phyloP scores from a whole-genome alignment of 805 yeast species.

The Candida coleopterorum region DNA sequence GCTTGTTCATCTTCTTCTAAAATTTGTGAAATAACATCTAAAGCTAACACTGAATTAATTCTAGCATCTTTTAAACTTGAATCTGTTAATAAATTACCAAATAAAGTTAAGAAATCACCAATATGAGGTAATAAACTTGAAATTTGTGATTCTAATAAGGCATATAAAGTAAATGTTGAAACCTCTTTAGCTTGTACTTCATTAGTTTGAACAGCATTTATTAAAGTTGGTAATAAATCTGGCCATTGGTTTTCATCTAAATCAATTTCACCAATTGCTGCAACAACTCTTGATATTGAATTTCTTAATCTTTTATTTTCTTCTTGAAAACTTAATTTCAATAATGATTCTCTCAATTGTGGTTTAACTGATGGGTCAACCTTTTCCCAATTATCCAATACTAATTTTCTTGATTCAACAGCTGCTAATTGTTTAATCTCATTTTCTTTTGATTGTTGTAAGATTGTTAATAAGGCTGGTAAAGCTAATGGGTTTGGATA shows the following conservation, averaged over 20 bases:
- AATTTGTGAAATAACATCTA: constrained; percentile 64
- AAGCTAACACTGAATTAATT: constrained; percentile 75
- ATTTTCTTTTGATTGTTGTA: constrained; percentile 63
- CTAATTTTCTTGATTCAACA: constrained; percentile 88
- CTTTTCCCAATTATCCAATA: constrained; percentile 63
- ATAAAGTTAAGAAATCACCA: constrained; percentile 65
- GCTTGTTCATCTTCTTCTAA: constrained; percentile 57
- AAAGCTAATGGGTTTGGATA: constrained; percentile 67
- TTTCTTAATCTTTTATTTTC: constrained; percentile 70
- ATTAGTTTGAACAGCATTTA: constrained; percentile 50
- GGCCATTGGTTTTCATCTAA: constrained; percentile 66
- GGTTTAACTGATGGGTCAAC: constrained; percentile 48
- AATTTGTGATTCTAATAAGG: constrained; percentile 70
- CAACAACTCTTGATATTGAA: constrained; percentile 81
- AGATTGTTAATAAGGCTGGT: constrained; percentile 78
- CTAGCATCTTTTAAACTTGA: constrained; percentile 67
- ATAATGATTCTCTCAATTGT: constrained; percentile 62
- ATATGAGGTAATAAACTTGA: constrained; percentile 54
- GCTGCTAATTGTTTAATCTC: constrained; percentile 90
- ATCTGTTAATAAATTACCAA: constrained; percentile 60
- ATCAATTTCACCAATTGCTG: constrained; percentile 79
- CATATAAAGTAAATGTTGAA: constrained; percentile 72
- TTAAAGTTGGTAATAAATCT: constrained; percentile 65
- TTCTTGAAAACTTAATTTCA: constrained; percentile 67
- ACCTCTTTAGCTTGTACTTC: constrained; percentile 68